A percentile compares a stretch with the other conserved stretches of the same genome.
Evolutionary conservation across 768 basidiomycete species (phyloP).

Genomic region (Phanerochaete sordida): DNA sequence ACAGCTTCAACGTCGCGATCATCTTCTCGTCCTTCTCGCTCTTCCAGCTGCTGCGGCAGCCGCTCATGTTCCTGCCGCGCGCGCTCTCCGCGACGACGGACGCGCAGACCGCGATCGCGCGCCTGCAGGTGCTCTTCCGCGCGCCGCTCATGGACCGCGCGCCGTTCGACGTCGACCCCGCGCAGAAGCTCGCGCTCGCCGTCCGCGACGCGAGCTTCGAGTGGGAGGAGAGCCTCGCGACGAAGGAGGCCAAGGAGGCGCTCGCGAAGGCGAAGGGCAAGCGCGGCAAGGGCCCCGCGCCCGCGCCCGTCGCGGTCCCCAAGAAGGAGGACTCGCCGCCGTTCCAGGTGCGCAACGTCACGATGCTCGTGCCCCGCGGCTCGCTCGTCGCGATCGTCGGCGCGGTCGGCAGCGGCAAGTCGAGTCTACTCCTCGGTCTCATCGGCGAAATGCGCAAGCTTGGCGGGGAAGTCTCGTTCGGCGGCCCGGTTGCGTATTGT

Average conservation of each 20-base stretch:
- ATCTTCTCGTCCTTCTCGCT: slow-evolving; percentile 66
- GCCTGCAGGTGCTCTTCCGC: slow-evolving; percentile 39
- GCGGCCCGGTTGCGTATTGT: slow-evolving; percentile 66
- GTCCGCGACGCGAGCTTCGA: slow-evolving; percentile 56
- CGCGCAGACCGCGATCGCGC: slow-evolving; percentile 56
- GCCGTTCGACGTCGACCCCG: slow-evolving; percentile 40
- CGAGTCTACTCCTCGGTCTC: slow-evolving; percentile 56
- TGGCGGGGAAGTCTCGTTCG: slow-evolving; percentile 51
- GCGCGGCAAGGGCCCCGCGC: slow-evolving; percentile 12
- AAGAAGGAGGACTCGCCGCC: slow-evolving; percentile 24
- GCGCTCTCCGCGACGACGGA: slow-evolving; percentile 62
- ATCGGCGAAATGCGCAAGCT: slow-evolving; percentile 67
- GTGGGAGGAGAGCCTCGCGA: slow-evolving; percentile 46
- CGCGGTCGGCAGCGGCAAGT: slow-evolving; percentile 68
- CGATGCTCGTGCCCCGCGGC: slow-evolving; percentile 53
- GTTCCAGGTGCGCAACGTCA: slow-evolving; percentile 50
- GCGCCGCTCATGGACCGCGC: slow-evolving; percentile 48
- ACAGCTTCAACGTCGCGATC: slow-evolving; percentile 58
- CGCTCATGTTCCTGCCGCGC: slow-evolving; percentile 63
- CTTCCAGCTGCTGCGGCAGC: slow-evolving; percentile 66
- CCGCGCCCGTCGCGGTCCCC: slow-evolving; percentile 8
- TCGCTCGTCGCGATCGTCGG: slow-evolving; percentile 62
- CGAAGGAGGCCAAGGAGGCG: slow-evolving; percentile 15
- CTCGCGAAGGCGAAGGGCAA: slow-evolving; percentile 13
- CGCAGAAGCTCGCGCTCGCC: slow-evolving; percentile 44